These are phyloP conservation scores for Nakazawaea molendinolei DNA, from an alignment of 805 yeast species.

Conservation along the genomic window DNA sequence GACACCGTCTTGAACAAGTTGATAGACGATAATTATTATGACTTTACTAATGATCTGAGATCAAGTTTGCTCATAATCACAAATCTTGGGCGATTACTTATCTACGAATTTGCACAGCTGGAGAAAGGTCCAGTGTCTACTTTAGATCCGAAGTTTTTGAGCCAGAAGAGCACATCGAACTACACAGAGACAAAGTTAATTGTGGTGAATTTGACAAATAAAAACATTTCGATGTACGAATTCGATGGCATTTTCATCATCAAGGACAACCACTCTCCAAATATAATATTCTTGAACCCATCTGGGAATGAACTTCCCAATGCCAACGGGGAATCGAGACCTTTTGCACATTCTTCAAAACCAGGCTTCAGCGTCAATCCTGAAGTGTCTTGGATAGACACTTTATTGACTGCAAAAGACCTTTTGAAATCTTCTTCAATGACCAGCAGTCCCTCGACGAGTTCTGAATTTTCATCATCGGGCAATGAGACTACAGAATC, in stretches of 20 bases:
- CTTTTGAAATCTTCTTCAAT: constrained; percentile 27
- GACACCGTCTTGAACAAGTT: constrained; percentile 24
- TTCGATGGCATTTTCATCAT: constrained; percentile 40
- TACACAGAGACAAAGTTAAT: constrained; percentile 15
- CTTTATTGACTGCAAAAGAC: constrained; percentile 60
- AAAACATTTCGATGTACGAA: constrained; percentile 67
- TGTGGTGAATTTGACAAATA: constrained; percentile 39
- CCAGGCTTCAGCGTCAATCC: constrained; percentile 36
- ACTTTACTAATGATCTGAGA: constrained; percentile 23
- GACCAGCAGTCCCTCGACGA: background rate
- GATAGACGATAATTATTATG: constrained; percentile 24
- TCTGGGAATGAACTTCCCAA: constrained; percentile 45
- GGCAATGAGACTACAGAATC: constrained; percentile 5
- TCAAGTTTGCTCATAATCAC: constrained; percentile 29
- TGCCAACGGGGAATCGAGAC: constrained; percentile 52
- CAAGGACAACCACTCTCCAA: constrained; percentile 27
- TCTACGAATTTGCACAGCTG: constrained; percentile 22
- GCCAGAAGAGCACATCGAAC: background rate
- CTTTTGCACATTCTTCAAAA: constrained; percentile 19
- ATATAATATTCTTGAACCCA: constrained; percentile 10
- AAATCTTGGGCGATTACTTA: constrained; percentile 26
- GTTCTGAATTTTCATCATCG: constrained; percentile 4
- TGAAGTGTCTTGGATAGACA: constrained; percentile 60
- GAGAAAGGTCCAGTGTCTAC: constrained; percentile 13
- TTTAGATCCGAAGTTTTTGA: constrained; percentile 8